These are phyloP conservation scores for Coleophoma crateriformis DNA, from an alignment of 2,329 filamentous ascomycete species.

Conservation along the genomic window DNA sequence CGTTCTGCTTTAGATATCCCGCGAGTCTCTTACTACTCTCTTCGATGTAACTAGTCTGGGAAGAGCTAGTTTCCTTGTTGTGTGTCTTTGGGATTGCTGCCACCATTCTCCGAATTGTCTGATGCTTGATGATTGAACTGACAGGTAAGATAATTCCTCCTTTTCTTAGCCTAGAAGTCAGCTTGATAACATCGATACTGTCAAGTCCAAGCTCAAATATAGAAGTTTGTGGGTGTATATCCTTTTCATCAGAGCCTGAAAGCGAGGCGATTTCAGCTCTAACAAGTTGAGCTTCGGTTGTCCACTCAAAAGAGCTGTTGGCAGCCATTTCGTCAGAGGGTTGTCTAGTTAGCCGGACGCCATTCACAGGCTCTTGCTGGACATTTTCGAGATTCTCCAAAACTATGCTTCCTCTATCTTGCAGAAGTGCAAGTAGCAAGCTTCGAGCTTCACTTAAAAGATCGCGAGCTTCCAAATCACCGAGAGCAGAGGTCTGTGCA, in stretches of 20 bases:
- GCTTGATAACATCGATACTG: slow-evolving; percentile 85
- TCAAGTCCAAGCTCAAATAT: slow-evolving; percentile 83
- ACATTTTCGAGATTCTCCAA: not conserved
- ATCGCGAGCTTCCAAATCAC: slow-evolving; percentile 25
- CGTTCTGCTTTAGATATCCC: slow-evolving; percentile 29
- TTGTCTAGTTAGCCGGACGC: not conserved
- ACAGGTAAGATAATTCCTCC: slow-evolving; percentile 56
- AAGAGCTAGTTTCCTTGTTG: not conserved
- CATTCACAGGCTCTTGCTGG: not conserved
- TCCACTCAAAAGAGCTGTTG: slow-evolving; percentile 50
- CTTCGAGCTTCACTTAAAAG: slow-evolving; percentile 38
- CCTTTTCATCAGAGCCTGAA: slow-evolving; percentile 42
- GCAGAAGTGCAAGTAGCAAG: slow-evolving; percentile 10
- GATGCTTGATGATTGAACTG: slow-evolving; percentile 70
- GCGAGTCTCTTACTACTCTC: slow-evolving; percentile 29
- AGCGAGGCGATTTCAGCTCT: slow-evolving; percentile 59
- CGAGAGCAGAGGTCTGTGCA: slow-evolving; percentile 41
- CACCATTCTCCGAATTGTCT: slow-evolving; percentile 61
- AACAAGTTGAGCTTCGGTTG: slow-evolving; percentile 42
- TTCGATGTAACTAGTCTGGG: slow-evolving; percentile 12
- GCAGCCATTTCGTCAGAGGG: not conserved
- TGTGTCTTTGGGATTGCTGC: slow-evolving; percentile 8
- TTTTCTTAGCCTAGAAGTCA: slow-evolving; percentile 66
- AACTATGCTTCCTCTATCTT: slow-evolving; percentile 8
- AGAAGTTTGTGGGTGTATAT: slow-evolving; percentile 53